Base-by-base conservation (phyloP, 352 stramenopile genomes). In the Pythium dissimile region DNA sequence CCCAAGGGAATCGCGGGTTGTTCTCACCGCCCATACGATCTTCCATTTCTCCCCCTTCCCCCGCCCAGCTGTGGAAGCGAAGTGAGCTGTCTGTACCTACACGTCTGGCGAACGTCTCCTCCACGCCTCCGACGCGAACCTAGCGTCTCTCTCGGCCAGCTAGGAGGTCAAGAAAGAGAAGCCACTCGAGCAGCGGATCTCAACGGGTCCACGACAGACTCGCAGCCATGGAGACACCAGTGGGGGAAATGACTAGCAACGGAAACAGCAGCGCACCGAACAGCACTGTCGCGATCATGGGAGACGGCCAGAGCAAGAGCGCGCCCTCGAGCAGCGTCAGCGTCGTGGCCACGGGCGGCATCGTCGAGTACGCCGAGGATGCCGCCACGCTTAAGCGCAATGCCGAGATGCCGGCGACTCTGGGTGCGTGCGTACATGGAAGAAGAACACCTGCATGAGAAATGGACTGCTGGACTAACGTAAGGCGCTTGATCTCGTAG, bases 321-420 rank as follows among this genome's bases (percentile, higher is more conserved):
- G 23, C 53, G 23, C 32, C 42, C 12, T n/a, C 27, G n/a, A n/a
- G n/a, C n/a, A n/a, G n/a, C n/a, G 27, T 30, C 46, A 23, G 30
- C 34, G 13, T 24, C 34, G 13, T 35, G 10, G 21, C n/a, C 48
- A 48, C 27, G 13, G 45, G 49, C 35, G 35, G 38, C 38, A 21
- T 31, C n/a, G 39, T 49, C 39, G 39, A 54, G 30, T 43, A 52
- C 31, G 43, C 59, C 20, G 45, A 54, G 18, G 16, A 55, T 35
- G 45, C 46, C 28, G 54, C 54, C 21, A 61, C 54, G 54, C 32
- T 61, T 12, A 54, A 54, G 54, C 32, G 54, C 10, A 53, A 54
- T 26, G 24, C 51, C 2, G 53, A 66, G 18, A 59, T 59, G 35
- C 59, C 50, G 16, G 45, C 48, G 20, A 65, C 50, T 12, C 42